Evolutionary conservation across 2,329 filamentous ascomycete genomes (phyloP), one percentile per base, ranked within the genome.

Genomic region (Curvularia sp.): DNA sequence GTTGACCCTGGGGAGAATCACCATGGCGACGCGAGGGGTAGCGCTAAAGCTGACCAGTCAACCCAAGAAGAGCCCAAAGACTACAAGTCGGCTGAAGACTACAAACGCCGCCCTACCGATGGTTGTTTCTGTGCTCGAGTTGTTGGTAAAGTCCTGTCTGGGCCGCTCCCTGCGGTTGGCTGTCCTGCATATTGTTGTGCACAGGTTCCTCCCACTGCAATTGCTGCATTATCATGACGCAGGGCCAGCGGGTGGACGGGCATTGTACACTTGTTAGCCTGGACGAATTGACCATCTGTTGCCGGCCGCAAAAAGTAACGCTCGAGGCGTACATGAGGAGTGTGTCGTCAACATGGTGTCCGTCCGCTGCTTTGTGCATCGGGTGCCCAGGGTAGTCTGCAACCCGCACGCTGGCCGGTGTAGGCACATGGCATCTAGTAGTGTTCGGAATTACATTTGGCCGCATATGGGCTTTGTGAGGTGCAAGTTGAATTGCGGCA

Each of bases 21-120:
- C 69, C 64, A 48, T 47, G 57, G 67, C 64, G 66, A 73, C 69
- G 65, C 57, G 57, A 64, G 65, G 63, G 62, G 59, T 46, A 61
- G 56, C 63, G 62, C 65, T 60, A 67, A 67, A 45, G 30, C 53
- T 32, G 32, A 38, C 39, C 32, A 46, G 51, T 23, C 55, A 57
- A 45, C 48, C 47, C 51, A 58, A 36, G 51, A 49, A 39, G 51
- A 55, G 53, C 25, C 41, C 49, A 18, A 43, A 23, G 49, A 51
- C 38, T 21, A 28, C 25, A 13, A 25, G 25, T 49, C 7, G n/a
- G 32, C n/a, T 19, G 23, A n/a, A 21, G 23, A 27, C 36, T 27
- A n/a, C 30, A 36, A 27, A 38, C 43, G 47, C 55, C 45, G n/a
- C 49, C 34, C 34, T 36, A n/a, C n/a, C n/a, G 34, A 51, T 49